Conservation (phyloP, 169 alveolate species). For the Plasmodium fragile region DNA sequence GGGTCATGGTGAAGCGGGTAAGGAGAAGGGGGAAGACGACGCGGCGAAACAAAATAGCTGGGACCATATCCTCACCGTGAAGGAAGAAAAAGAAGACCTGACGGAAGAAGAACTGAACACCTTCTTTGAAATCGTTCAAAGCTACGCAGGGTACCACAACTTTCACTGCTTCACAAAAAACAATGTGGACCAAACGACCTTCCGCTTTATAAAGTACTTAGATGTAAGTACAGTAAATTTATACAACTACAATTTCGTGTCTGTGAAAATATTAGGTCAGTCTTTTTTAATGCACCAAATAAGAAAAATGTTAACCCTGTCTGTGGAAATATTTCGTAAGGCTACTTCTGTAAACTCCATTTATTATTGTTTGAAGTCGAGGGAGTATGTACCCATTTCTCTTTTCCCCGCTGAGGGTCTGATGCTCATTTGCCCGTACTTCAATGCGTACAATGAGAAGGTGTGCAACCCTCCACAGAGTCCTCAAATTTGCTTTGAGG, state of each 20-base stretch:
- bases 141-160: slow-evolving; percentile 86
- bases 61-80: slow-evolving; percentile 34
- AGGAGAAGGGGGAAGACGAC: background rate
- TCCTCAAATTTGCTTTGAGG: slow-evolving; percentile 17
- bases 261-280: slow-evolving; percentile 86
- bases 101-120: slow-evolving; percentile 78
- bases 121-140: slow-evolving; percentile 78
- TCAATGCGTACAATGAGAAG: slow-evolving; percentile 56
- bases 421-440: slow-evolving; percentile 74
- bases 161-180: slow-evolving; percentile 86
- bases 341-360: slow-evolving; percentile 86
- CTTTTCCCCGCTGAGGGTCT: slow-evolving; percentile 85
- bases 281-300: slow-evolving; percentile 89
- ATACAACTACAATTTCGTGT: slow-evolving; percentile 64
- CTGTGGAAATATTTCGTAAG: slow-evolving; percentile 84
- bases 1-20: background rate
- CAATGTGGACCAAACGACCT: slow-evolving; percentile 80
- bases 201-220: slow-evolving; percentile 85
- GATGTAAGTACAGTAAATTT: slow-evolving; percentile 69
- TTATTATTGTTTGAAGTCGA: slow-evolving; percentile 74
- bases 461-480: slow-evolving; percentile 48
- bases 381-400: slow-evolving; percentile 72
- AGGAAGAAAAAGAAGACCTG: slow-evolving; percentile 67
- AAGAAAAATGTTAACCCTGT: slow-evolving; percentile 87
- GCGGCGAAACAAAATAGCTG: background rate